phyloP scores from a whole-genome alignment of 2,329 filamentous ascomycete genomes.

The Alternaria ventricosa region DNA sequence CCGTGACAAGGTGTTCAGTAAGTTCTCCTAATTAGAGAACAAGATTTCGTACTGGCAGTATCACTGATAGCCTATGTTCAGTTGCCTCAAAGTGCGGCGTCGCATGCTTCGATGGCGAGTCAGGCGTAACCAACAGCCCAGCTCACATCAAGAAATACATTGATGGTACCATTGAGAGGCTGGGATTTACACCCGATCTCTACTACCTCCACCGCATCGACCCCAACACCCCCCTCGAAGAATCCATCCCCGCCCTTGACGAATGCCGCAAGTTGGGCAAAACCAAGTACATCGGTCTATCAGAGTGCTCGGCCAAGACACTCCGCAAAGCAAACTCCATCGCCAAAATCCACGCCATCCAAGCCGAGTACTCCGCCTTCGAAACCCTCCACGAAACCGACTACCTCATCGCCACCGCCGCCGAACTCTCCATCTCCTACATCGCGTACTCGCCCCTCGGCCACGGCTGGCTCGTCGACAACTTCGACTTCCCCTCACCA shows the following conservation, averaged over 20 bases:
- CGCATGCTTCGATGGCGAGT: slow-evolving; percentile 45
- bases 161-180: slow-evolving; percentile 47
- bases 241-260: slow-evolving; percentile 57
- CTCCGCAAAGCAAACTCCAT: slow-evolving; percentile 56
- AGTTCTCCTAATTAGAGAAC: not conserved
- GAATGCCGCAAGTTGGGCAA: slow-evolving; percentile 51
- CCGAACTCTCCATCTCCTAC: slow-evolving; percentile 47
- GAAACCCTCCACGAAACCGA: slow-evolving; percentile 51
- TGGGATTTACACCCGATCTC: slow-evolving; percentile 49
- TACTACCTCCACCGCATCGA: slow-evolving; percentile 53
- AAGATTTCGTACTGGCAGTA: not conserved
- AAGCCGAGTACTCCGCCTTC: slow-evolving; percentile 60
- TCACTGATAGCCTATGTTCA: not conserved
- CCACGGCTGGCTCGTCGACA: slow-evolving; percentile 34
- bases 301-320: slow-evolving; percentile 51
- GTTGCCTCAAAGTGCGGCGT: slow-evolving; percentile 37
- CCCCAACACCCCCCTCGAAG: slow-evolving; percentile 44
- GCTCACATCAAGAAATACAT: slow-evolving; percentile 49
- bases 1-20: slow-evolving; percentile 32
- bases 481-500: slow-evolving; percentile 36
- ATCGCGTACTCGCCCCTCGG: slow-evolving; percentile 46
- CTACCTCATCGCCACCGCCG: slow-evolving; percentile 43
- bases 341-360: slow-evolving; percentile 55
- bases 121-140: slow-evolving; percentile 47
- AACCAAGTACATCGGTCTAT: slow-evolving; percentile 56